Base-by-base conservation (phyloP, 148 eudicot species). In the Amaranthus cruentus region DNA sequence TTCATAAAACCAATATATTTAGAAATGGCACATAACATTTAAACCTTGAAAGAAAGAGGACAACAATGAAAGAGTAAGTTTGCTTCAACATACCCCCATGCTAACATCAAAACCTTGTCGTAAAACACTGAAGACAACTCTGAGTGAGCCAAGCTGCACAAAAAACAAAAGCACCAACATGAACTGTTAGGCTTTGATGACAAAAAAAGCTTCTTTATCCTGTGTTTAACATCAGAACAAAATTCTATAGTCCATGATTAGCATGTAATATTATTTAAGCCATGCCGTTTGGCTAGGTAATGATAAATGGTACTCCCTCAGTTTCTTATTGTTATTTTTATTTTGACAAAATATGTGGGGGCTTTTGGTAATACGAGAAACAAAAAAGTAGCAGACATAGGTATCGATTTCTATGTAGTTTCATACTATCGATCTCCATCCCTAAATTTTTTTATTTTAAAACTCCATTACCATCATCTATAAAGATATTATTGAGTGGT, bases 51-150 rank as follows among this genome's bases (percentile, higher is more conserved):
- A 61, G 5, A 21, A 76, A 56, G 47, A 51, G 9, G 65, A 70
- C 49, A 56, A 43, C 52, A 14, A 63, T 57, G 18, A 47, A 47
- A 65, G 4, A 18, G 43, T 46, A 50, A 66, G 53, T 60, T 48
- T 68, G 47, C 28, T 63, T 73, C 6, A 69, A 84, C 91, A 74
- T 86, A 95, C 98, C 97, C 97, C 96, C 90, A 94, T 58, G 96
- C 88, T 14, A 91, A 96, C 65, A 91, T 88, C 66, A 94, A 84
- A 65, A 94, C 93, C 85, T 91, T 91, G 73, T 94, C 98, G 64
- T 89, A 94, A 76, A 95, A 91, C 51, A 95, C 97, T 72, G 81
- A 68, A 54, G 97, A 95, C 76, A 91, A 72, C 88, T 87, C 90
- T 1, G 98, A 89, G 81, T 91, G 97, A 28, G 93, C 97, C 82